Evolutionary conservation across 768 basidiomycete genomes (phyloP), one percentile per base, ranked within the genome.

Genomic region (Thelephora aurantiotincta): DNA sequence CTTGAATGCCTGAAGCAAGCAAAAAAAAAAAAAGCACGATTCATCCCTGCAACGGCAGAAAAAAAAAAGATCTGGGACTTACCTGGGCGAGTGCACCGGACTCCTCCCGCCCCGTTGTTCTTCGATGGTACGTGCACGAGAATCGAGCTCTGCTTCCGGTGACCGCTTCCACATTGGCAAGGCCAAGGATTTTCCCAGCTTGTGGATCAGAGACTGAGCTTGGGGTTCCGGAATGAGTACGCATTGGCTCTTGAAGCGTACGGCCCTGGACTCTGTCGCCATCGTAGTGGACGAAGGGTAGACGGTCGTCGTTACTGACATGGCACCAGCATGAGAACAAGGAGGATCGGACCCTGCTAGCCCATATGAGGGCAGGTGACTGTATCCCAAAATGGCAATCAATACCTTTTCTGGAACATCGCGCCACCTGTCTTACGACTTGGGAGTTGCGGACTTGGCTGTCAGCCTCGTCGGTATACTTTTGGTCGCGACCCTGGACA

Each of bases 231-330:
- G 84, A 48, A 88, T 87, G 55, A 88, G 71, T 3, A 83, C 66
- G 50, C 85, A 87, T 55, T 80, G 72, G 46, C 68, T 66, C 66
- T 87, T 75, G 63, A 88, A 88, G 48, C 84, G 73, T 3, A 87
- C 85, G 19, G 56, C 57, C 49, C 63, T 57, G 0, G 54, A 52
- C 30, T 38, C 33, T 1, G 35, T 12, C 2, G 35, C 6, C 33
- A 44, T 35, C 9, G 49, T n/a, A 20, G 47, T 6, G 19, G 52
- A 30, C 12, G 43, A 23, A 13, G 45, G 34, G 4, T 33, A 35
- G 37, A 45, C 48, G 9, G 38, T 3, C 11, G 33, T 34, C 20
- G 30, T 18, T 9, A 30, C 26, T 4, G 26, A 30, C 26, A 30
- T 30, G 26, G 26, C 26, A 30, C 26, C 26, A 30, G 26, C 26